Evolutionary conservation across 1,139 yeast species (phyloP).

Genomic region (Pichia sp.): DNA sequence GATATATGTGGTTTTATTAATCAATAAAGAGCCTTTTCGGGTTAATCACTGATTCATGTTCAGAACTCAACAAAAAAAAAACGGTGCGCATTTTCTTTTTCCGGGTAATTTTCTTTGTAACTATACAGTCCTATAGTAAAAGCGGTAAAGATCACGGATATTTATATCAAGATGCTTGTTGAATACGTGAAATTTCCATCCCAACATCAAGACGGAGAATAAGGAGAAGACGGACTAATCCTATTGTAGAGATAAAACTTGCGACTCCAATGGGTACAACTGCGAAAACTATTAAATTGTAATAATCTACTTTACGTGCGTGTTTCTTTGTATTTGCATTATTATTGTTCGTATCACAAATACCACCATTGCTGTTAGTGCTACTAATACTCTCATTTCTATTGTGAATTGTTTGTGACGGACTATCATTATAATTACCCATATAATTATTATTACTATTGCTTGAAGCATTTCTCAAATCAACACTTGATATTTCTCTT

Average conservation of each 20-base stretch:
- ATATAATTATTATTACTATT: background rate
- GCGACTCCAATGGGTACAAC: slow-evolving; percentile 97
- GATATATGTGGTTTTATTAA: background rate
- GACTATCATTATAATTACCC: background rate
- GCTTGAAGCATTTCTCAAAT: background rate
- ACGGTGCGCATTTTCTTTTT: background rate
- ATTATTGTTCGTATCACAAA: slow-evolving; percentile 19
- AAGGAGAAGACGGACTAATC: slow-evolving; percentile 64
- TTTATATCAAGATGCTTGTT: slow-evolving; percentile 3
- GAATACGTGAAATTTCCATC: slow-evolving; percentile 15
- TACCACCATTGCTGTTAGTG: slow-evolving; percentile 5
- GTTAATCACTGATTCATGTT: background rate
- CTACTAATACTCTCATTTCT: background rate
- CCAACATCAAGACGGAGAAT: slow-evolving; percentile 71
- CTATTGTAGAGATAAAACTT: slow-evolving; percentile 86
- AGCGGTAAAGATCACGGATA: no score
- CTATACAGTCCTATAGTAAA: no score
- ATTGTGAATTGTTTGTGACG: background rate
- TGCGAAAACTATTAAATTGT: slow-evolving; percentile 88
- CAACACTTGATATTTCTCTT: background rate
- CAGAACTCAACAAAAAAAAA: background rate
- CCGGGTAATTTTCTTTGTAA: background rate
- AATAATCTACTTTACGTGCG: slow-evolving; percentile 54
- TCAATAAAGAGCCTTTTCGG: background rate
- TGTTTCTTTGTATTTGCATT: slow-evolving; percentile 37